Percentiles rank a stretch among this genome's conserved stretches.
Conservation (phyloP, 2,329 filamentous ascomycete genomes). For the Fusarium sp. region DNA sequence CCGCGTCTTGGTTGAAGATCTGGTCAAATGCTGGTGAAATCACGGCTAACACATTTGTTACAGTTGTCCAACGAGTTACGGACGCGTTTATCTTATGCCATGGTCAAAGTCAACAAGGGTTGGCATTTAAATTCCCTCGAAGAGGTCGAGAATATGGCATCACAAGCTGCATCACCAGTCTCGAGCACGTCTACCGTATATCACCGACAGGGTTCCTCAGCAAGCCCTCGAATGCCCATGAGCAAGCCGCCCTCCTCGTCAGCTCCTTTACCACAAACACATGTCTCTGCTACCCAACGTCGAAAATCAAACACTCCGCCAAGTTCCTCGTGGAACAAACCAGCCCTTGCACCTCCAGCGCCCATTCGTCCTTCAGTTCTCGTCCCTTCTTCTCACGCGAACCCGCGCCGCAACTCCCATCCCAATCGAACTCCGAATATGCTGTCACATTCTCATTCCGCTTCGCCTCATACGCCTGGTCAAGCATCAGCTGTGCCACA, state of each 20-base stretch:
- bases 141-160: slow-evolving; percentile 81
- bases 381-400: slow-evolving; percentile 51
- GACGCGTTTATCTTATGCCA: slow-evolving; percentile 89
- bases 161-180: slow-evolving; percentile 74
- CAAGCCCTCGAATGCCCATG: slow-evolving; percentile 65
- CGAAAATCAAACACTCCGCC: slow-evolving; percentile 57
- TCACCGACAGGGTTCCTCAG: slow-evolving; percentile 63
- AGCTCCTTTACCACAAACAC: slow-evolving; percentile 51
- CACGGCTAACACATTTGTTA: slow-evolving; percentile 34
- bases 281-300: slow-evolving; percentile 37
- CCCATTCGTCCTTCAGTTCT: slow-evolving; percentile 64
- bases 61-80: slow-evolving; percentile 84
- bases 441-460: slow-evolving; percentile 63
- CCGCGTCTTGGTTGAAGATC: not conserved
- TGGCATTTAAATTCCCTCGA: slow-evolving; percentile 85
- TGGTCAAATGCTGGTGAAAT: not conserved
- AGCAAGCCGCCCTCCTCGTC: slow-evolving; percentile 43
- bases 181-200: slow-evolving; percentile 70
- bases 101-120: slow-evolving; percentile 91
- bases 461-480: slow-evolving; percentile 61
- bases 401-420: slow-evolving; percentile 65
- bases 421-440: slow-evolving; percentile 64
- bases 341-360: slow-evolving; percentile 66
- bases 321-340: slow-evolving; percentile 52
- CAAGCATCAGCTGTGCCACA: slow-evolving; percentile 52